A percentile compares a stretch with the other conserved stretches of the same genome.
Evolutionary conservation across 1,139 yeast species (phyloP).

Genomic region (Zygoascus meyerae): DNA sequence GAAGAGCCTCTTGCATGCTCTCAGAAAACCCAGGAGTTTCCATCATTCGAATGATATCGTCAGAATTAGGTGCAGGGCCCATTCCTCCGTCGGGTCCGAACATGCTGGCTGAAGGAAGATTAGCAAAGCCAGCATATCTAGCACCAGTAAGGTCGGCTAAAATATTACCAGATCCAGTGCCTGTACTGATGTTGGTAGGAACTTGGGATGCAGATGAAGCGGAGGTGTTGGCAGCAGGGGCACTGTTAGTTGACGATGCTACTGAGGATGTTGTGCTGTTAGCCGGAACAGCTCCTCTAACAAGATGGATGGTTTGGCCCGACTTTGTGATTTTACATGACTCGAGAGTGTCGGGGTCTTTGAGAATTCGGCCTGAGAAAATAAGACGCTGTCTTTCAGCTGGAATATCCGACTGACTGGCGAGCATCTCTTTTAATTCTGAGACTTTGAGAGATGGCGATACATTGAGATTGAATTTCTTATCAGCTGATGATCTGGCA

Average conservation of each 20-base stretch:
- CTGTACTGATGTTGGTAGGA: constrained; percentile 78
- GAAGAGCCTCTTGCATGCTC: constrained; percentile 71
- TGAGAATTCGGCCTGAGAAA: constrained; percentile 88
- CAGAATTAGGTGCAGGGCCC: constrained; percentile 65
- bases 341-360: constrained; percentile 69
- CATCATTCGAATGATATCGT: constrained; percentile 68
- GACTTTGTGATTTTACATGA: constrained; percentile 66
- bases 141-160: constrained; percentile 92
- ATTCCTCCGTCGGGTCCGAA: constrained; percentile 96
- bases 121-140: constrained; percentile 86
- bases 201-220: constrained; percentile 32
- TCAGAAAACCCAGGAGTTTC: constrained; percentile 76
- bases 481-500: constrained; percentile 57
- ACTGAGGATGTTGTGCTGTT: constrained; percentile 21
- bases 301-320: constrained; percentile 86
- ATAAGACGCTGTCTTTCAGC: constrained; percentile 78
- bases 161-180: constrained; percentile 85
- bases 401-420: constrained; percentile 56
- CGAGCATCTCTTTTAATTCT: constrained; percentile 64
- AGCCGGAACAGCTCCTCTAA: constrained; percentile 50
- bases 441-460: constrained; percentile 51
- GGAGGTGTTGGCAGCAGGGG: constrained; percentile 25
- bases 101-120: constrained; percentile 80
- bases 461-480: constrained; percentile 63
- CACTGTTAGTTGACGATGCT: constrained; percentile 16